Base-by-base conservation (phyloP, 768 basidiomycete species). In the Russula virescens region DNA sequence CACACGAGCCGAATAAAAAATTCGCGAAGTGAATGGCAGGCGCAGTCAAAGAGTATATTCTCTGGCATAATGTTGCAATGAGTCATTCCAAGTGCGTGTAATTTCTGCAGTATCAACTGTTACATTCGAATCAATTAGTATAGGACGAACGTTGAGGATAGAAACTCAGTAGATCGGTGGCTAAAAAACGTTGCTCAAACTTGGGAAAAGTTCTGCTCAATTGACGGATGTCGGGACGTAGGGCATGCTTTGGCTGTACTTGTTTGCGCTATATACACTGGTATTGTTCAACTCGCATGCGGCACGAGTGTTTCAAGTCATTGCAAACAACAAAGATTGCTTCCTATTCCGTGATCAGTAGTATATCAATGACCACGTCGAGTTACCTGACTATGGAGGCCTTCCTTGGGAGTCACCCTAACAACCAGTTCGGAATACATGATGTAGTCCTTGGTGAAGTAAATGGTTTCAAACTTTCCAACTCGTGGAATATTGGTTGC, bases 21-120 rank as follows among this genome's bases (percentile, higher is more conserved):
- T 71, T 70, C 10, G 68, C 40, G 46, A 74, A 62, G 62, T 53
- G 71, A 49, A 57, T 70, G 69, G n/a, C 68, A 67, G 58, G 52
- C 0, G 61, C 60, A 48, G 13, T 67, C 66, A 49, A n/a, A n/a
- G 71, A 52, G 48, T 71, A 66, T 52, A 71, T 62, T 43, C 43
- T 38, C 13, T 38, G 38, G 38, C 38, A 38, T 38, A 38, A 72
- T 63, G 47, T 68, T 67, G 38, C 47, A 54, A 18, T 52, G 54
- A 18, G 31, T 31, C 31, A 31, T 31, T 3, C 3, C 31, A 4
- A 26, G 25, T 23, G 45, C 53, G 62, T 72, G 72, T 19, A 71
- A 53, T 35, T 48, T 35, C 56, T 69, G 5, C 65, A 69, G 46
- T 26, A 61, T 60, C 43, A 66, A 52, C 16, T 72, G 63, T 70